Evolutionary conservation across 129 eudicot genomes (phyloP).

Genomic region (Scalesia atractyloides): DNA sequence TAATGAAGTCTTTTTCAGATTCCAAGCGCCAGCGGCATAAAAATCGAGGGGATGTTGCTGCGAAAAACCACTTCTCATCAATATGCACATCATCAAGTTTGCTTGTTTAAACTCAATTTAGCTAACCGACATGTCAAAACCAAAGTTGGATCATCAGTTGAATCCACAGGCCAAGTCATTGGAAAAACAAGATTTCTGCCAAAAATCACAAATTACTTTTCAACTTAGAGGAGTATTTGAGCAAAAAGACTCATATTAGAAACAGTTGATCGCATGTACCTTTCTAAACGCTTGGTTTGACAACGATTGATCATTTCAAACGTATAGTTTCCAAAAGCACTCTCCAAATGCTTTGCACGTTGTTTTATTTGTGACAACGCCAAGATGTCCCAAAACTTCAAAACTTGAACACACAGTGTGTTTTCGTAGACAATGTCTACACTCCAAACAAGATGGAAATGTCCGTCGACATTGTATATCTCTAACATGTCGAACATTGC

Average conservation of each 20-base stretch:
- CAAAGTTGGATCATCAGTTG: constrained; percentile 17
- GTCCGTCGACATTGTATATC: constrained; percentile 29
- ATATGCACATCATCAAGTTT: background rate
- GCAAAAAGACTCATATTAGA: background rate
- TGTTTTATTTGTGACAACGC: constrained; percentile 21
- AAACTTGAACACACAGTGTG: constrained; percentile 30
- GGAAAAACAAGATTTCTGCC: constrained; percentile 40
- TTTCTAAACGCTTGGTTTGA: constrained; percentile 30
- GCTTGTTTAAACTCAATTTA: constrained; percentile 29
- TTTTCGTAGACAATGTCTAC: constrained; percentile 36
- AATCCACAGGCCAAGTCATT: constrained; percentile 41
- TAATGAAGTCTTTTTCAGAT: too few species aligned
- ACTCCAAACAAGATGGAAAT: constrained; percentile 39
- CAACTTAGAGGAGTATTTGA: background rate
- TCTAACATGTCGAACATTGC: constrained; percentile 34
- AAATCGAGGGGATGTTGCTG: background rate
- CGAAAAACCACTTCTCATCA: background rate
- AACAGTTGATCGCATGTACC: constrained; percentile 18
- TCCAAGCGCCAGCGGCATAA: background rate
- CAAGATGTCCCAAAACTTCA: constrained; percentile 45
- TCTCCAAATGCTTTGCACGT: constrained; percentile 16
- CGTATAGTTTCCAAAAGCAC: constrained; percentile 27
- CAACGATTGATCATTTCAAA: constrained; percentile 35
- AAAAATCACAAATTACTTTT: constrained; percentile 1
- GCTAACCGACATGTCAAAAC: constrained; percentile 33